phyloP scores from a whole-genome alignment of 176 grass and related monocot species.

The Dendrocalamus sinicus region DNA sequence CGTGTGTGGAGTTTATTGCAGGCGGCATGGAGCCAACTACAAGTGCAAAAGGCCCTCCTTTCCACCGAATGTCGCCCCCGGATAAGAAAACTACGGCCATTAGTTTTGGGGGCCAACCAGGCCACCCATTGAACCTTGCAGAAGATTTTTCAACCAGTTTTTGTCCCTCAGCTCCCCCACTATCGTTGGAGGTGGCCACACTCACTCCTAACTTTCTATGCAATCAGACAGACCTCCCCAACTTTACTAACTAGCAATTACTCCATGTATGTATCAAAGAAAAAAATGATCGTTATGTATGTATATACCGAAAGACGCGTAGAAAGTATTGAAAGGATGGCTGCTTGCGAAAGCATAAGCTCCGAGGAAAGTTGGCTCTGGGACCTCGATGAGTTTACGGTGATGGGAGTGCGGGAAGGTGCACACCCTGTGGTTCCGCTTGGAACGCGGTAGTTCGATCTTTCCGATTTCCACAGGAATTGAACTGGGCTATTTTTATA shows the following conservation, averaged over 20 bases:
- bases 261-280: too few species aligned
- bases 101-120: conserved; percentile 27
- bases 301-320: background rate
- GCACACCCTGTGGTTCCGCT: too few species aligned
- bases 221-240: background rate
- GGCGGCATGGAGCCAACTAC: conserved; percentile 12
- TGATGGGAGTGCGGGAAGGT: too few species aligned
- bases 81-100: conserved; percentile 55
- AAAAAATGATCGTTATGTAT: background rate
- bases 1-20: background rate
- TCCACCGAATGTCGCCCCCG: conserved; percentile 29
- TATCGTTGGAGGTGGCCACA: conserved; percentile 44
- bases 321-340: too few species aligned
- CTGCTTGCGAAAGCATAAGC: too few species aligned
- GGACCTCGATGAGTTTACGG: too few species aligned
- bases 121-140: conserved; percentile 28
- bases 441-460: too few species aligned
- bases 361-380: too few species aligned
- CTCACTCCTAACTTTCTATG: conserved; percentile 1
- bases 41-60: conserved; percentile 30
- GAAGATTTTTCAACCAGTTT: conserved; percentile 44
- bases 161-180: conserved; percentile 38
- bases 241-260: conserved; percentile 8
- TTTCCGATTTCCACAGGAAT: too few species aligned
- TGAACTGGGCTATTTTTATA: too few species aligned